Base-by-base conservation (phyloP, 2,329 filamentous ascomycete genomes). In the Atkinsonella hypoxylon region DNA sequence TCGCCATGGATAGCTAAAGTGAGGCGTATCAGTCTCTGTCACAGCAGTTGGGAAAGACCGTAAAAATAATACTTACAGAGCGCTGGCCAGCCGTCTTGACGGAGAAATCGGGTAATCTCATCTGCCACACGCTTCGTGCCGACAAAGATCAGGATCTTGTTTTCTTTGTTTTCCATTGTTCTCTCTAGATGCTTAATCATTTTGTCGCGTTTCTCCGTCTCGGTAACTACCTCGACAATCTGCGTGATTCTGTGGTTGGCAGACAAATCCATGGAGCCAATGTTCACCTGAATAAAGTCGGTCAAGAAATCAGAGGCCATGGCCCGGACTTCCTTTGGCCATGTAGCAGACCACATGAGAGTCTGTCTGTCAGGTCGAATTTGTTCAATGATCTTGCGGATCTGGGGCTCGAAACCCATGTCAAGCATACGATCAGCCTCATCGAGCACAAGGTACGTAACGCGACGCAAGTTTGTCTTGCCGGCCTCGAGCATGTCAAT, bases 341-440 rank as follows among this genome's bases (percentile, higher is more conserved):
- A 98, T 7, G 93, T 98, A 61, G 93, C 93, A 54, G 93, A 98
- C 89, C 91, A 98, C 89, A 98, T 95, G 77, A 93, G 93, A 56
- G 93, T 98, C 71, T 98, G 93, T 78, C 93, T 85, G 68, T 98
- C 93, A 49, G 93, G 93, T 61, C 93, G 89, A 70, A 97, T 97
- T 74, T 98, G 93, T 56, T 86, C 80, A 60, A 98, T 90, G 59
- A 98, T 97, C 77, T 97, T 97, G 76, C 93, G 89, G 63, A 98
- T 97, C 70, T 97, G 93, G 59, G 93, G 93, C 75, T 98, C 93
- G 73, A 98, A 97, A 82, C 93, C 93, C 93, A 98, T 98, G 75
- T 98, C 93, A 68, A 98, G 79, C 93, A 98, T 98, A 65, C 93
- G 91, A 74, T 98, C 93, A 67, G 93, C 93, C 76, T 98, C 93